Percentiles rank a stretch among this genome's conserved stretches.
These are phyloP conservation scores for Ophiostoma piceae DNA, from an alignment of 2,329 filamentous ascomycete genomes.

Conservation along the genomic window DNA sequence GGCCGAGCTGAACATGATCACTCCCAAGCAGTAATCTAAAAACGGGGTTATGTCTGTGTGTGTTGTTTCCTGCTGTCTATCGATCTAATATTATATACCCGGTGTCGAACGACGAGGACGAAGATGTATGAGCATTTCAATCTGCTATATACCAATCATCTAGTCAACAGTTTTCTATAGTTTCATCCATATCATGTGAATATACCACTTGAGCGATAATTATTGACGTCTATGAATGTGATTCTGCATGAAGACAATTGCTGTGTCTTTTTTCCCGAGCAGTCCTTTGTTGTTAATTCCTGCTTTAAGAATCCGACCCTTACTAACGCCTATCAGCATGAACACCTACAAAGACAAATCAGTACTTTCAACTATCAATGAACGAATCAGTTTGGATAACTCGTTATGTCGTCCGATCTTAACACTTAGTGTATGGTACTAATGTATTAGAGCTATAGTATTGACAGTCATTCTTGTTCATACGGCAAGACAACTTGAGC, in stretches of 20 bases:
- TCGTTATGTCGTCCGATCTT: neutral
- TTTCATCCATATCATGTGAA: neutral
- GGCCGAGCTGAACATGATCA: constrained; percentile 32
- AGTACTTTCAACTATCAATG: neutral
- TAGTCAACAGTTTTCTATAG: neutral
- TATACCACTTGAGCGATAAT: neutral
- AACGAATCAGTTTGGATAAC: neutral
- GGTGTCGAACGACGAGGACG: neutral
- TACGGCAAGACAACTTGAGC: no score
- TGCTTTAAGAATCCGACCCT: neutral
- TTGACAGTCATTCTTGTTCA: no score
- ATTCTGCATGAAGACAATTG: no score
- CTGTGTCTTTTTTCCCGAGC: neutral
- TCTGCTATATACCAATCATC: neutral
- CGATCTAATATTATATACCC: constrained; percentile 9
- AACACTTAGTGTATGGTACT: neutral
- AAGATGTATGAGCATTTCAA: neutral
- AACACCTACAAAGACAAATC: neutral
- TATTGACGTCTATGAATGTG: no score
- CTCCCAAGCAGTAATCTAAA: constrained; percentile 31
- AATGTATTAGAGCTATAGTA: neutral
- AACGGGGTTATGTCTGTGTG: neutral
- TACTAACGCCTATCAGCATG: neutral
- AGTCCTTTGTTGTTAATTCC: neutral
- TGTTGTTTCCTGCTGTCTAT: neutral